Evolutionary conservation across 257 asterid genomes (phyloP), one percentile per base, ranked within the genome.

Genomic region (Linderniella brevidens): DNA sequence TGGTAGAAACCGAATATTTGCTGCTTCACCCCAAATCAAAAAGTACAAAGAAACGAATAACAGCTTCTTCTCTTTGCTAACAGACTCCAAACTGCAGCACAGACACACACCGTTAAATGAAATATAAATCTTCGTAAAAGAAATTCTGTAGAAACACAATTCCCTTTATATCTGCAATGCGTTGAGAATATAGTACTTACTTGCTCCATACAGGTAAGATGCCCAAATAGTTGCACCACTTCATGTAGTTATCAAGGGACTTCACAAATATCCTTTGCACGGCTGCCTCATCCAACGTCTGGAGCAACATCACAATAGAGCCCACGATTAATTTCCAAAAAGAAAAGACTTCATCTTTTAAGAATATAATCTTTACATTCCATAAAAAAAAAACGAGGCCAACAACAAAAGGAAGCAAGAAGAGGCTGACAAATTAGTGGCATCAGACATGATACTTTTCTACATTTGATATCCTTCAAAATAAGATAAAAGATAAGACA

Each of bases 21-120:
- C 74, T 41, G 94, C 94, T 81, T 90, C 98, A 50, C 98, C 98
- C 98, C 98, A 90, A 51, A 90, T 85, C 53, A 90, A 64, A 72
- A 74, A 90, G 65, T 78, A 90, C 70, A 90, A 55, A 0, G 94
- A 81, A 68, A 81, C 56, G 53, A 78, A 71, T 54, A 90, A 47
- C 80, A 90, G 57, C 78, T 73, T 90, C 82, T 77, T 81, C 80
- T 90, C 98, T 71, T 85, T 85, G 83, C 77, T 85, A 46, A 77
- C 70, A 60, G 64, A 79, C 55, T 78, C 96, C 74, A 77, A 57
- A 67, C 98, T 90, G 87, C 80, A 64, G 46, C 10, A 56, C 50
- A 32, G 35, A 52, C 51, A 48, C 41, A 40, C 50, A 41, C 11
- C 9, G 36, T 45, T 41, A 49, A 44, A 25, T 50, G 17, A 37